phyloP scores from a whole-genome alignment of 345 rosid genomes.

The Microcos paniculata region DNA sequence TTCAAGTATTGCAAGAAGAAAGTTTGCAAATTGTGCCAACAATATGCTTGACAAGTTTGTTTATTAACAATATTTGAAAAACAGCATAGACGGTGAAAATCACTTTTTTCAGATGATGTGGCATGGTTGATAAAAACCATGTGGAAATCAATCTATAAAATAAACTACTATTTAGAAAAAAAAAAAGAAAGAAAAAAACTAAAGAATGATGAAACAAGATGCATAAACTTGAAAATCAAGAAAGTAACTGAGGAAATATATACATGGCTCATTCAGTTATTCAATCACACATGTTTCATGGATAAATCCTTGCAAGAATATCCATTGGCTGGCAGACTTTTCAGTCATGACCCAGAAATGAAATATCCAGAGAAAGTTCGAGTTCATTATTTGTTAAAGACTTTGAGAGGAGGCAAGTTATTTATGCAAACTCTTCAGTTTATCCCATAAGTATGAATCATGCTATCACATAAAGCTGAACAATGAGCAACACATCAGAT shows the following conservation, averaged over 20 bases:
- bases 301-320: neutral
- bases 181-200: neutral
- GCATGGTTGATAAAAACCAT: neutral
- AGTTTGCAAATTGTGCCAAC: neutral
- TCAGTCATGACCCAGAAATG: neutral
- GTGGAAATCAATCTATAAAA: neutral
- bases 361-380: neutral
- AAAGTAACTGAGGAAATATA: neutral
- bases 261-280: neutral
- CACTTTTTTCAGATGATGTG: neutral
- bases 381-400: neutral
- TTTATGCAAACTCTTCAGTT: neutral
- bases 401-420: neutral
- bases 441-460: constrained; percentile 11
- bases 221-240: too few relatives aligned
- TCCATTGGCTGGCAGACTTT: neutral
- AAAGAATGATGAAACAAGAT: neutral
- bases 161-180: neutral
- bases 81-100: neutral
- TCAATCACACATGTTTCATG: neutral
- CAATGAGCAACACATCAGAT: neutral
- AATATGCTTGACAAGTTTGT: neutral
- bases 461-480: constrained; percentile 5
- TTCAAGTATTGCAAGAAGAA: neutral
- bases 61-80: neutral